Evolutionary conservation across 2,329 filamentous ascomycete genomes (phyloP), one percentile per base, ranked within the genome.

Genomic region (Thermoascus crustaceus): DNA sequence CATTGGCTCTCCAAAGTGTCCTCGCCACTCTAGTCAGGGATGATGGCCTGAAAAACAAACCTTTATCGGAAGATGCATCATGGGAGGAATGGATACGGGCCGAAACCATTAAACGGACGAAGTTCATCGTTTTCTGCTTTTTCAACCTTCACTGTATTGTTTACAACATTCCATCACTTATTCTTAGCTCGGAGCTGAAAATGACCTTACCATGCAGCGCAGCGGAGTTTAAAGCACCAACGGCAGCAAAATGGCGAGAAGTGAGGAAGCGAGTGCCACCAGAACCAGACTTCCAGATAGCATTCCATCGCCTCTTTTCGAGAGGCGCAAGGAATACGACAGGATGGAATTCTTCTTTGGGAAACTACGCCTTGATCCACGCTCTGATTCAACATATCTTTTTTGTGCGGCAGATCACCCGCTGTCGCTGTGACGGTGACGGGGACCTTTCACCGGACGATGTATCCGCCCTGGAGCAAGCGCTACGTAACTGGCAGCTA

Each of bases 311-410:
- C 4, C 23, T 49, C 11, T 48, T 49, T 11, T n/a, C n/a, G n/a
- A n/a, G n/a, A n/a, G n/a, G n/a, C n/a, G n/a, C n/a, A n/a, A n/a
- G n/a, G 33, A 39, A 23, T 18, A 23, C 17, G 30, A 13, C 17
- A 13, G 18, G 10, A 18, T 11, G 4, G 29, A 36, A n/a, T n/a
- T 52, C 49, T 8, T 73, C 75, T 0, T 58, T 82, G 2, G 79
- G 78, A 1, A 78, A 78, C 44, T 82, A 84, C 44, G 71, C 80
- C 3, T 63, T 85, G 21, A 80, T 84, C 7, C 78, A 83, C 44
- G 79, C 78, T 1, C 52, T 85, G 13, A 71, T 83, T 7, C 80
- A 85, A 46, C 79, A 83, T 41, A 77, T 84, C 10, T 85, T 80
- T 52, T 66, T 84, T 23, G 56, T 82, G 14, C 80, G 81, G 4